Base-by-base conservation (phyloP, 2,329 filamentous ascomycete genomes). In the Ceratocystis eucalypticola region DNA sequence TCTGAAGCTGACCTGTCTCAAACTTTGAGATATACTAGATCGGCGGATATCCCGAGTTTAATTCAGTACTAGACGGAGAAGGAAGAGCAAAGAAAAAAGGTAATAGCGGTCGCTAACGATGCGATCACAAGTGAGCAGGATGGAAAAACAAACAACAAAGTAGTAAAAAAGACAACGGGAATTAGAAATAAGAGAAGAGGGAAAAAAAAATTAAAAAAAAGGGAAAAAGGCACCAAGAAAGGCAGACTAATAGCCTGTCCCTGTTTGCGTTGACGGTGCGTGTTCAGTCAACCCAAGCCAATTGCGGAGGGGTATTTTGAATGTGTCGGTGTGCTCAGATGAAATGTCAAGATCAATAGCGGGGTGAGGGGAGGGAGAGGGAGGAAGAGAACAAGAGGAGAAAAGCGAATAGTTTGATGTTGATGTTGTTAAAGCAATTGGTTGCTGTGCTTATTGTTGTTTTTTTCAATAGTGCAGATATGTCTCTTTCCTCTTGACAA, bases 241-340 rank as follows among this genome's bases (percentile, higher is more conserved):
- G n/a, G 37, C 33, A 44, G n/a, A 37, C 55, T 37, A 59, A 59
- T 7, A 5, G 17, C 28, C 33, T 59, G 10, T 41, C 12, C 37
- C 37, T 37, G 55, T 59, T 59, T 59, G 55, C n/a, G 55, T 59
- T 17, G 28, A 8, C 8, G 28, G 12, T 37, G 55, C n/a, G 17
- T 20, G 55, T 37, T 28, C 22, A 30, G 30, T 59, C 55, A 41
- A 41, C 12, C 28, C 55, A 59, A 59, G 8, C 30, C 55, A 37
- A 59, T 59, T 59, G 55, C 28, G 55, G 30, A 59, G 55, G 55
- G 5, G 55, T 59, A 59, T 37, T n/a, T n/a, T 20, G 48, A 22
- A 22, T 53, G 48, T 59, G 55, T 59, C 25, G 55, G 55, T 59
- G 55, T 59, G 55, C 55, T 37, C 55, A 59, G 55, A 59, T 59